Base-by-base conservation (phyloP, 2,329 filamentous ascomycete genomes). In the Curvularia sp. region DNA sequence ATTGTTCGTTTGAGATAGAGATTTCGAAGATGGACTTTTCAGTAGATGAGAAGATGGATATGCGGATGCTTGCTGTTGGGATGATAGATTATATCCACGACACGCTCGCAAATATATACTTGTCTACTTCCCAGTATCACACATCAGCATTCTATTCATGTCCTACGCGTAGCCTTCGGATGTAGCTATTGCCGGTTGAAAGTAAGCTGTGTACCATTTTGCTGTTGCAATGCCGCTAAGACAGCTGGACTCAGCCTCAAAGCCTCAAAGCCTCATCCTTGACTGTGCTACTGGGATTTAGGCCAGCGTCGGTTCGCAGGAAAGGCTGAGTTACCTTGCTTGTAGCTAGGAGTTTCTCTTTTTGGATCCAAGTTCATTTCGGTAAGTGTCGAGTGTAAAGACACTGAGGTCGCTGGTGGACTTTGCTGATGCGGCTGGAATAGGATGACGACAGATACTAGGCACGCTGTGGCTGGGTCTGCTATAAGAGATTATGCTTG, bases 51-150 rank as follows among this genome's bases (percentile, higher is more conserved):
- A 4, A 30, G 23, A 1, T 55, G 28, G 15, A 32, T 19, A 5
- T 18, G 34, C 47, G 49, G 27, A 27, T 27, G 23, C 12, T 43
- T 18, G 61, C 45, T 63, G 54, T 8, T 63, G 60, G 61, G 61
- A 68, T 70, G 57, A 65, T 66, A 56, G 60, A 41, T 30, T 58
- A 43, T 49, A 60, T 55, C n/a, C 47, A 46, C 51, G 25, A 59
- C 42, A 49, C 27, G 18, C 19, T 3, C 19, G 10, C 13, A 39
- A 28, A 43, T 52, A 67, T 68, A 69, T 25, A 42, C 39, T 13
- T n/a, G 15, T 42, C 15, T 10, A 23, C 30, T 32, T 18, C 32
- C 46, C 10, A 23, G 12, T 28, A 28, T 42, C 46, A 28, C 19
- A 13, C 30, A 57, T 61, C 58, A 60, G 39, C 34, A 28, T 38